phyloP scores from a whole-genome alignment of 1,284 basidiomycete genomes.

The Marasmius oreades region DNA sequence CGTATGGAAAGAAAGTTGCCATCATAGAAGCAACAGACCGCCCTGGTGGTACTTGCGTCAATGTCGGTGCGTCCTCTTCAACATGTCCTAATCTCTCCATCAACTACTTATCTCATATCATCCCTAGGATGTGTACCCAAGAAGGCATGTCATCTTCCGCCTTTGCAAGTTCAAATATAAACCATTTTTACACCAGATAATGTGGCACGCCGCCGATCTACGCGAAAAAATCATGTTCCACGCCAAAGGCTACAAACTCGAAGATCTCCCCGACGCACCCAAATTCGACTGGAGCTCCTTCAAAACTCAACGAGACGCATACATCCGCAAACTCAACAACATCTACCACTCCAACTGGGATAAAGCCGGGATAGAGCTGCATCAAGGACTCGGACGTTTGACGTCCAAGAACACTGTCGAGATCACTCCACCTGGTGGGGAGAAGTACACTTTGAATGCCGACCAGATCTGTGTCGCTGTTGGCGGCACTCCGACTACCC shows the following conservation, averaged over 20 bases:
- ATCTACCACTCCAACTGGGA: conserved; percentile 91
- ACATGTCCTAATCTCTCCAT: not conserved
- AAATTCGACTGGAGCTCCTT: conserved; percentile 90
- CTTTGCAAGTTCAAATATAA: no score
- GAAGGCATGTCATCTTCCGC: conserved; percentile 46
- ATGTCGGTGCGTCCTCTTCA: conserved; percentile 63
- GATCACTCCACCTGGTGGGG: conserved; percentile 61
- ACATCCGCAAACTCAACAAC: conserved; percentile 87
- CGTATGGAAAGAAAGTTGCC: conserved; percentile 92
- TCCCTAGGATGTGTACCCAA: conserved; percentile 80
- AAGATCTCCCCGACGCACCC: conserved; percentile 42
- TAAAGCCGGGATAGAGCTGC: conserved; percentile 88
- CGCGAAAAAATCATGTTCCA: conserved; percentile 82
- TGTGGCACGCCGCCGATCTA: conserved; percentile 99
- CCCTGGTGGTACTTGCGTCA: conserved; percentile 96
- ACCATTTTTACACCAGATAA: conserved; percentile 60
- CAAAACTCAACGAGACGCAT: conserved; percentile 94
- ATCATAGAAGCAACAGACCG: conserved; percentile 77
- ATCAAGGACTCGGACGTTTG: conserved; percentile 79
- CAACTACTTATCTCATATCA: conserved; percentile 12
- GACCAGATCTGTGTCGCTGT: conserved; percentile 84
- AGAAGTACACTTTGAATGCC: conserved; percentile 65
- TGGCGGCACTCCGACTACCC: conserved; percentile 83
- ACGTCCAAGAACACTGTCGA: conserved; percentile 63
- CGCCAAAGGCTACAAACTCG: conserved; percentile 78